phyloP scores from a whole-genome alignment of 106 monocot genomes.

The Cymbidium sinense region DNA sequence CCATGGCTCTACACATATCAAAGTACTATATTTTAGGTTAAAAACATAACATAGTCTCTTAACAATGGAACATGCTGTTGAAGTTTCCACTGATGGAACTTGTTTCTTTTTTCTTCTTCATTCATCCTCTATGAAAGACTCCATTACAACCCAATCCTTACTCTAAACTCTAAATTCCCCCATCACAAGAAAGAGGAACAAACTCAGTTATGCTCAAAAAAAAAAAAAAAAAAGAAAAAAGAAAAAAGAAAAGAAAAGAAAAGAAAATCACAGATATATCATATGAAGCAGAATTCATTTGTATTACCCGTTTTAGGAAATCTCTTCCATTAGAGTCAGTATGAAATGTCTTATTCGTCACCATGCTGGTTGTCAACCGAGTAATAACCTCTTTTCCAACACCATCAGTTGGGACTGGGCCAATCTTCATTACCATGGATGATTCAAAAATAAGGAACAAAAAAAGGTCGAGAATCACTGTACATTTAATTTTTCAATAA shows the following conservation, averaged over 20 bases:
- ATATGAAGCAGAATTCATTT: not conserved
- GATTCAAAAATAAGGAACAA: not conserved
- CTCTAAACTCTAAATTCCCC: not conserved
- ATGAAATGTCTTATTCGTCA: conserved; percentile 57
- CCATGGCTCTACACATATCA: no score
- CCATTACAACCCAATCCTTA: not conserved
- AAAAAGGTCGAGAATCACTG: not conserved
- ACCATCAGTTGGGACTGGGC: conserved; percentile 32
- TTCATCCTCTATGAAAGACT: not conserved
- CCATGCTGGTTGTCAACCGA: conserved; percentile 57
- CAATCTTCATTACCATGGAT: conserved; percentile 17
- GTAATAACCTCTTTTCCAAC: conserved; percentile 58
- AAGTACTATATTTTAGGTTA: no score
- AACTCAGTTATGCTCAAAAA: not conserved
- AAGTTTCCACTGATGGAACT: no score
- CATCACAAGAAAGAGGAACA: no score
- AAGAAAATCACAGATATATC: not conserved
- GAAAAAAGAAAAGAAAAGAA: not conserved
- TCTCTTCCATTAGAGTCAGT: conserved; percentile 88
- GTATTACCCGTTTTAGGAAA: conserved; percentile 65
- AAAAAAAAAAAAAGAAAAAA: not conserved
- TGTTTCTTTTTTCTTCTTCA: not conserved
- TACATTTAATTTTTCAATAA: not conserved
- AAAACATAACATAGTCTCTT: no score
- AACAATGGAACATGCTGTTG: no score